phyloP scores from a whole-genome alignment of 768 basidiomycete species.

The Psilocybe azurescens region DNA sequence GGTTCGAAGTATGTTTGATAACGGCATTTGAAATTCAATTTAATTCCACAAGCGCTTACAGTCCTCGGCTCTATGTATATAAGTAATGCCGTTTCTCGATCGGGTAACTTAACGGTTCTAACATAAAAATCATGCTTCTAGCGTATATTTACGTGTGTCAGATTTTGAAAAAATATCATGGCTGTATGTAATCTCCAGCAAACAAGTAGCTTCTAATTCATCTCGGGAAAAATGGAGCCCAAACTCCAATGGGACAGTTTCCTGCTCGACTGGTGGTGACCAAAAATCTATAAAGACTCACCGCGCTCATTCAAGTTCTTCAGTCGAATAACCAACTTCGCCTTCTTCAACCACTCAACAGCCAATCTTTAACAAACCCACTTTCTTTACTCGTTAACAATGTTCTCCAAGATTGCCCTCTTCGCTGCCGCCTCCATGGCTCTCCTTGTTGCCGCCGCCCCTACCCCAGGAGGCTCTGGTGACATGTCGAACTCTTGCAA shows the following conservation, averaged over 20 bases:
- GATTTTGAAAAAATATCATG: neutral
- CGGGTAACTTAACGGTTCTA: neutral
- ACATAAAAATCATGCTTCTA: constrained; percentile 1
- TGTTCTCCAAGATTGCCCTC: constrained; percentile 36
- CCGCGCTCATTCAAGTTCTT: neutral
- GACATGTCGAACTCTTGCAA: constrained; percentile 28
- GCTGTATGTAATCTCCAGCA: neutral
- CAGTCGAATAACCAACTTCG: constrained; percentile 22
- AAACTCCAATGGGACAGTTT: neutral
- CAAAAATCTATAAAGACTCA: constrained; percentile 18
- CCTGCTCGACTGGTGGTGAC: neutral
- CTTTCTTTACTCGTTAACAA: constrained; percentile 18
- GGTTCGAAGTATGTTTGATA: too few species aligned
- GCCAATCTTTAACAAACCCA: constrained; percentile 14
- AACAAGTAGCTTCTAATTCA: neutral
- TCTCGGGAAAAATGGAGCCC: neutral
- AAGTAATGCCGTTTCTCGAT: neutral
- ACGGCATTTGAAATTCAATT: neutral
- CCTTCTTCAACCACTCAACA: constrained; percentile 11
- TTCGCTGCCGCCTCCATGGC: constrained; percentile 28
- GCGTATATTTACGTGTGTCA: constrained; percentile 12
- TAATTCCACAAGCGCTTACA: neutral
- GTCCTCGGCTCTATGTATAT: neutral
- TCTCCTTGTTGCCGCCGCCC: constrained; percentile 34
- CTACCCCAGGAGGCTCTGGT: constrained; percentile 13